Evolutionary conservation across 805 yeast genomes (phyloP), one percentile per base, ranked within the genome.

Genomic region (Candida nanaspora): DNA sequence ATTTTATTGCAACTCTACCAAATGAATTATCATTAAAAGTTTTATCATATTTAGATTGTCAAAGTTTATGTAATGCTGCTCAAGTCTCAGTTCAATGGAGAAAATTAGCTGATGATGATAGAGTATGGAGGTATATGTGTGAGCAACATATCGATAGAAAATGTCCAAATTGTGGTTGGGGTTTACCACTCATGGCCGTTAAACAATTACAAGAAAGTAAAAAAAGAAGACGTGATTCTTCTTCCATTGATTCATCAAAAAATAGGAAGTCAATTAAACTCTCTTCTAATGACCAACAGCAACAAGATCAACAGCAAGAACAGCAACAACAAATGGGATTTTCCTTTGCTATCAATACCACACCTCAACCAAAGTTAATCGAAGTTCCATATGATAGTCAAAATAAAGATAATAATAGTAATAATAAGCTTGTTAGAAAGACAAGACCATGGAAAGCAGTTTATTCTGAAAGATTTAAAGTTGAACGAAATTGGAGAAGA

Each of bases 91-190:
- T 78, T 40, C 77, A 75, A 39, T 93, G 98, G 98, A 80, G 86
- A 57, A 66, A 68, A 42, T 66, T 93, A 43, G 98, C 98, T 1
- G 96, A 93, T 61, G 97, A 91, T 57, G 98, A 93, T 56, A 66
- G 94, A 38, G 97, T 93, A 3, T 93, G 98, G 98, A 93, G 91
- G 58, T 89, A 91, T 50, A 82, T 93, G 88, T 93, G 98, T 57
- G 96, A 88, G 58, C 98, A 93, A 63, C 98, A 93, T 61, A 93
- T 93, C 41, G 98, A 93, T 63, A 74, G 95, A 45, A 93, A 93
- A 61, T 93, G 98, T 65, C 95, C 96, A 31, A 86, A 86, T 56
- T 93, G 98, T 65, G 98, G 98, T 14, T 93, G 98, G 98, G 98
- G 98, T 4, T 70, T 93, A 48, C 98, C 98, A 3, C 66, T 93